Conservation (phyloP, 495 filamentous ascomycete species). For the Neurospora tetraspora region DNA sequence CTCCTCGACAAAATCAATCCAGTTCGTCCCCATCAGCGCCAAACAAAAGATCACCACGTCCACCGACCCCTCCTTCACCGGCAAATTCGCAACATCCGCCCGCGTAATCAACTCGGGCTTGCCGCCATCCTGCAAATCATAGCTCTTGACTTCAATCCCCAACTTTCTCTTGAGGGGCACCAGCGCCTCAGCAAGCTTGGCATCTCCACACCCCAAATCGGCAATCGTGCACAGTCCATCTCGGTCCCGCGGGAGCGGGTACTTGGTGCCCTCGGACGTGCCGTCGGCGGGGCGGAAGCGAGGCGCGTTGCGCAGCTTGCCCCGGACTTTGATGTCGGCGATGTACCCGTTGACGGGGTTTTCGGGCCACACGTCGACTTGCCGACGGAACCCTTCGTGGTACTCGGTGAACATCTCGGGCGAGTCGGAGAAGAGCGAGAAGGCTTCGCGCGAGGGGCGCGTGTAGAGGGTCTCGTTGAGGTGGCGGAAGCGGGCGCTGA, state of each 20-base stretch:
- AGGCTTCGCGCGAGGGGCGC: constrained; percentile 67
- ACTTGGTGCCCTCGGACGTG: constrained; percentile 8
- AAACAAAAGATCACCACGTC: constrained; percentile 91
- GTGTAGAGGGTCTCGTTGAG: constrained; percentile 96
- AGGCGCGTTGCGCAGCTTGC: constrained; percentile 23
- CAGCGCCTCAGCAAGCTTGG: constrained; percentile 55
- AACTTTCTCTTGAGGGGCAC: constrained; percentile 44
- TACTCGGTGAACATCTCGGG: constrained; percentile 92
- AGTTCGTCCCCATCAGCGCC: constrained; percentile 97
- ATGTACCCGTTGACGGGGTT: constrained; percentile 89
- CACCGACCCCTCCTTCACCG: constrained; percentile 56
- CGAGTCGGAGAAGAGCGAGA: constrained; percentile 64
- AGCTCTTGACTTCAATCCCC: constrained; percentile 30
- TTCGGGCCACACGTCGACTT: constrained; percentile 90
- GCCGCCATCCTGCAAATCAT: constrained; percentile 46
- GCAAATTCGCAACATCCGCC: constrained; percentile 79
- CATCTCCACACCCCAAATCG: constrained; percentile 57
- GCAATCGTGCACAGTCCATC: constrained; percentile 64
- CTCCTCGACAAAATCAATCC: constrained; percentile 90
- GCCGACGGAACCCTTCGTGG: constrained; percentile 86
- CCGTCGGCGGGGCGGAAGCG: constrained; percentile 17
- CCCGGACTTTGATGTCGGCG: constrained; percentile 48
- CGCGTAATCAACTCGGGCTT: constrained; percentile 59
- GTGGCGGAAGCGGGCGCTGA: constrained; percentile 91
- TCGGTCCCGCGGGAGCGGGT: constrained; percentile 25